These are phyloP conservation scores for Ustilago cynodontis DNA, from an alignment of 1,284 basidiomycete genomes.

Conservation along the genomic window DNA sequence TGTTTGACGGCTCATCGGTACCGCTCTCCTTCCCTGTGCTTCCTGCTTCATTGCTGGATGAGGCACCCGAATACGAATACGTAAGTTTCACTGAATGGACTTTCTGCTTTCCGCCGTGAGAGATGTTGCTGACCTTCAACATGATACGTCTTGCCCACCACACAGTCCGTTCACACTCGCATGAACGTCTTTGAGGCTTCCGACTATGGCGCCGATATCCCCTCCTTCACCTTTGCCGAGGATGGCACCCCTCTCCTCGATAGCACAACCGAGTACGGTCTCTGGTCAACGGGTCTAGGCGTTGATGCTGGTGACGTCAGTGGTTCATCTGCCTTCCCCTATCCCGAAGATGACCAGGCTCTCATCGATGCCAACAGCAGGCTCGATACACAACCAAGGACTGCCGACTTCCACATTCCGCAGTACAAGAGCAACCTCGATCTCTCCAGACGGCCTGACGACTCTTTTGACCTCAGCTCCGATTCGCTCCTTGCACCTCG, in stretches of 20 bases:
- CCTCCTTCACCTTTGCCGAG: slow-evolving; percentile 34
- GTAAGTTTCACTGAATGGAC: slow-evolving; percentile 47
- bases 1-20: slow-evolving; percentile 14
- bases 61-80: slow-evolving; percentile 64
- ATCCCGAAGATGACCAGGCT: slow-evolving; percentile 25
- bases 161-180: slow-evolving; percentile 64
- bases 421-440: slow-evolving; percentile 26
- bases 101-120: no score
- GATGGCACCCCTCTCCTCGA: slow-evolving; percentile 40
- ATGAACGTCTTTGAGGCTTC: slow-evolving; percentile 62
- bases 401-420: slow-evolving; percentile 16
- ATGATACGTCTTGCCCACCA: not conserved
- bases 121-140: no score
- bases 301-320: slow-evolving; percentile 22
- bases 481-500: slow-evolving; percentile 19
- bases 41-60: slow-evolving; percentile 62
- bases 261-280: slow-evolving; percentile 26
- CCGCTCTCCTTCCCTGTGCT: slow-evolving; percentile 64
- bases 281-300: slow-evolving; percentile 33
- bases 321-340: slow-evolving; percentile 27
- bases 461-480: slow-evolving; percentile 18
- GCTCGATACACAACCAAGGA: slow-evolving; percentile 36
- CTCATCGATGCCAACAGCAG: slow-evolving; percentile 21
- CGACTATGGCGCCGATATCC: slow-evolving; percentile 30
- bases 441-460: slow-evolving; percentile 17